Evolutionary conservation across 768 basidiomycete species (phyloP), one percentile per base, ranked within the genome.

Genomic region (Pleurotus ostreatus): DNA sequence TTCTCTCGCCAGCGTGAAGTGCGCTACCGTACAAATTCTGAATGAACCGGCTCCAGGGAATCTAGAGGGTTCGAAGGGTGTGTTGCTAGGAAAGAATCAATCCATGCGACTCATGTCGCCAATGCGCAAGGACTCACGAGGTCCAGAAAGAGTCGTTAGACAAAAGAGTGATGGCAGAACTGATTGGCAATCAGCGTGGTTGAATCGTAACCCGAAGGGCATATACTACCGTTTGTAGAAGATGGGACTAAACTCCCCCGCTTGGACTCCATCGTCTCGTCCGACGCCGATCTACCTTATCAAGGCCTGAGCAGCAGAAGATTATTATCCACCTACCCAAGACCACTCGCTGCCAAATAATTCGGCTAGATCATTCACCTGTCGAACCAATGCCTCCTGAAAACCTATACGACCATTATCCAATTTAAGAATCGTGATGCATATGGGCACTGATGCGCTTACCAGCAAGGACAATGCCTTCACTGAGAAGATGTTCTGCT

Each of bases 191-290:
- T 45, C 44, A 30, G 53, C 39, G 55, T 30, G 4, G 48, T 15
- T 37, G 15, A 20, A 26, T n/a, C 2, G 23, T 39, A 47, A 30
- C 30, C 39, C n/a, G 15, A 45, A 26, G 34, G 2, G 23, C 22
- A 47, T 34, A 45, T 47, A 63, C 18, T 48, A 75, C 76, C 70
- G 77, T 58, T 81, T 78, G 70, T 74, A 87, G 65, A 85, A 86
- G 57, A 86, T 79, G 0, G 85, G 82, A 60, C 75, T 76, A 65
- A 82, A 85, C 65, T 87, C 85, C 30, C 85, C 85, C 1, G 71
- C 74, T 13, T 69, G 57, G 6, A 66, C 66, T 2, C 85, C 85
- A 61, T 87, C 81, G 54, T 84, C 78, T n/a, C 85, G 71, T 0
- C 84, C 85, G 0, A 85, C 82, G 1, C 84, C 85, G 18, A 84